Evolutionary conservation across 306 rosid genomes (phyloP), one percentile per base, ranked within the genome.

Genomic region (Calophaca sinica): DNA sequence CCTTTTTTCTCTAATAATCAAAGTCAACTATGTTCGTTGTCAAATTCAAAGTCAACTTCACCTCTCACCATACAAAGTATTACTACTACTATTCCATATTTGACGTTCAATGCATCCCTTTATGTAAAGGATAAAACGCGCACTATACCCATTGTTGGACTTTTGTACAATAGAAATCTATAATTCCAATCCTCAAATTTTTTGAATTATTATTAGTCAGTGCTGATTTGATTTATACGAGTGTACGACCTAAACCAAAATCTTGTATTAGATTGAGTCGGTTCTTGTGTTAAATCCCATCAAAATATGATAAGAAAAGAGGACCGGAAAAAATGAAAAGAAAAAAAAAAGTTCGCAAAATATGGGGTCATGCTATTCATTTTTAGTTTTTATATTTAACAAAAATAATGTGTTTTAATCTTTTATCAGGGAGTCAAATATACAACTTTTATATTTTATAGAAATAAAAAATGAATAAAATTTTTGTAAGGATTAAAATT

Each of bases 31-130:
- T 33, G 13, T 32, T 28, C 5, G 31, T 8, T 51, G 59, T 49
- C 31, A 31, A 67, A 67, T 11, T 46, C 26, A 68, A 48, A 46
- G 73, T 68, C 73, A 68, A 49, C 32, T 68, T 44, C 61, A 31
- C 57, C 10, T 46, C 42, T 48, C n/a, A 63, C 14, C 73, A 68
- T 68, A 12, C 61, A 65, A 44, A 65, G 71, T 28, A 59, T 6
- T 4, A 33, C 3, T 33, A 33, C 3, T 33, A 33, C 36, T 20
- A 20, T 57, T 46, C 12, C 58, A 52, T 33, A 51, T 35, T 52
- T 69, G 62, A 51, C 35, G 42, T 52, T 69, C 62, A 36, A 69
- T 52, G 62, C 6, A 69, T 31, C 51, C 15, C 74, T 69, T 35
- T 53, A 69, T 35, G 62, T 15, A 52, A 36, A 69, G 44, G 33